Percentiles rank a stretch among this genome's conserved stretches.
Conservation (phyloP, 177 flowering plant species). For the Tripterygium wilfordii region DNA sequence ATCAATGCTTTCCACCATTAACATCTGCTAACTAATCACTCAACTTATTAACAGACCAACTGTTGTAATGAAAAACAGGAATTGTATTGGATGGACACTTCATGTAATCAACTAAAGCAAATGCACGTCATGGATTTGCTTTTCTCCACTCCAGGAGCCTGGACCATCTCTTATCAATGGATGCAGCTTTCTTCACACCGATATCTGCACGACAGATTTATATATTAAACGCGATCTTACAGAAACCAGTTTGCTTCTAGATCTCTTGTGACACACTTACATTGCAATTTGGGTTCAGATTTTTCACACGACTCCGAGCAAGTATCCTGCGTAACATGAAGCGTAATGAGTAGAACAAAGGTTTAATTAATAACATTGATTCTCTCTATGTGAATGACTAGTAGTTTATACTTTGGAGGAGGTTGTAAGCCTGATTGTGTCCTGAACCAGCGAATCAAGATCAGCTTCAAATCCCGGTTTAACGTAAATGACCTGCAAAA, state of each 20-base stretch:
- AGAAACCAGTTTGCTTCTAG: not conserved
- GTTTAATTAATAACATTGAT: not conserved
- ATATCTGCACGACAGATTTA: constrained; percentile 35
- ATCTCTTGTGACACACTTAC: constrained; percentile 59
- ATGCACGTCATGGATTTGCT: not conserved
- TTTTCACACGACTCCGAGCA: constrained; percentile 80
- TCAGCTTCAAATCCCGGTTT: constrained; percentile 81
- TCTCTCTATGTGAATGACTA: no score
- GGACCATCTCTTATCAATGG: constrained; percentile 32
- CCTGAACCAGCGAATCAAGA: constrained; percentile 72
- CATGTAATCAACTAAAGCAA: not conserved
- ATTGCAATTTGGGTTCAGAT: constrained; percentile 38
- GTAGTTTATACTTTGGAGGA: constrained; percentile 43
- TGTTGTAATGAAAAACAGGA: no score
- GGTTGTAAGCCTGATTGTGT: constrained; percentile 61
- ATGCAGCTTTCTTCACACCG: constrained; percentile 25
- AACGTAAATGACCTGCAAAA: constrained; percentile 79
- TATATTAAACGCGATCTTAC: not conserved
- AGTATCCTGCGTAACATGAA: constrained; percentile 48
- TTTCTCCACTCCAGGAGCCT: constrained; percentile 30
- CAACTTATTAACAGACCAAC: no score
- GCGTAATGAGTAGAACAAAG: not conserved
- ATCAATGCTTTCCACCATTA: no score
- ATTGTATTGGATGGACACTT: no score
- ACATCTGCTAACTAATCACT: no score